These are phyloP conservation scores for Pichia cactophila DNA, from an alignment of 1,139 yeast genomes.

Conservation along the genomic window DNA sequence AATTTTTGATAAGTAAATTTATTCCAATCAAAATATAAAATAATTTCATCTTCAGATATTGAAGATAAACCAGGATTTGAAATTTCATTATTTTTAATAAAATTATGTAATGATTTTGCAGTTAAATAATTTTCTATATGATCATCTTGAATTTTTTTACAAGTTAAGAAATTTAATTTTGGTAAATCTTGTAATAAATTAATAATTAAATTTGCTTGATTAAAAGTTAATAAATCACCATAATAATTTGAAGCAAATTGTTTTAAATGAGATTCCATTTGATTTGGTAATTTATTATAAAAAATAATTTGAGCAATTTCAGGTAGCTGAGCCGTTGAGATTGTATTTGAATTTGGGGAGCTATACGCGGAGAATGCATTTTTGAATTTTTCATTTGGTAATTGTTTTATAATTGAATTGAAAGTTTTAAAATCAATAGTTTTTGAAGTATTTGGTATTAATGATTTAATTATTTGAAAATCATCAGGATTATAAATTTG, in stretches of 20 bases:
- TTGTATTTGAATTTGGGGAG: slow-evolving; percentile 8
- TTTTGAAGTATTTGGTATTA: background rate
- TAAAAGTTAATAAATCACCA: slow-evolving; percentile 29
- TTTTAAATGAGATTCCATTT: slow-evolving; percentile 22
- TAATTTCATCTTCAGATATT: slow-evolving; percentile 41
- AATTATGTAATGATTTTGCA: slow-evolving; percentile 7
- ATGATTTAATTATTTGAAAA: background rate
- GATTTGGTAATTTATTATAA: slow-evolving; percentile 27
- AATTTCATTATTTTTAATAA: background rate
- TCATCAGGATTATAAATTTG: background rate
- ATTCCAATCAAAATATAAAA: slow-evolving; percentile 45
- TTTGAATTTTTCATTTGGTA: slow-evolving; percentile 25
- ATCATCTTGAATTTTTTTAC: slow-evolving; percentile 30
- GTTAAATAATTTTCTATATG: slow-evolving; percentile 9
- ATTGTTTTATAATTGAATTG: slow-evolving; percentile 23
- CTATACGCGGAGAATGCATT: slow-evolving; percentile 14
- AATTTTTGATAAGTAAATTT: slow-evolving; percentile 40
- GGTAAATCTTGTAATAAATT: slow-evolving; percentile 34
- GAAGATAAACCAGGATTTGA: background rate
- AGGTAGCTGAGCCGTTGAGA: slow-evolving; percentile 28
- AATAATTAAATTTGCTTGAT: slow-evolving; percentile 35
- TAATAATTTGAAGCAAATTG: slow-evolving; percentile 18
- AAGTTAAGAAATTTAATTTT: slow-evolving; percentile 50
- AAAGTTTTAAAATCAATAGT: slow-evolving; percentile 29
- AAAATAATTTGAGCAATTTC: slow-evolving; percentile 27